Evolutionary conservation across 352 stramenopile species (phyloP).

Genomic region (Globisporangium okanoganense): DNA sequence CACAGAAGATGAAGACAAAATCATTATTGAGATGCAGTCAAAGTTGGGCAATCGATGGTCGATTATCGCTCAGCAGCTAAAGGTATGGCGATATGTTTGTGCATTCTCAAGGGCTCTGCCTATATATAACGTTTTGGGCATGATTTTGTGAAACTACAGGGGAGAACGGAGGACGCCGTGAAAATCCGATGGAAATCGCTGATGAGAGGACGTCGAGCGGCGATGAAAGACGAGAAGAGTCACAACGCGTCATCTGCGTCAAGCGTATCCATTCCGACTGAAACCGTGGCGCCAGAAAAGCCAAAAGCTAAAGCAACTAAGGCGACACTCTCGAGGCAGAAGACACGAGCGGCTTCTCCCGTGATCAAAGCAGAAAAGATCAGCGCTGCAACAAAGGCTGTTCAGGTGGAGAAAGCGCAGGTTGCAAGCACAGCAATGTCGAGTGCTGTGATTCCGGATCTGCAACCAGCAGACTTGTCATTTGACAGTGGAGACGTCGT

Average conservation of each 20-base stretch:
- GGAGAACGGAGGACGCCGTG: constrained; percentile 90
- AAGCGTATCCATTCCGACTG: constrained; percentile 1
- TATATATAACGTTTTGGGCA: background rate
- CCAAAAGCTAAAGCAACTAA: constrained; percentile 32
- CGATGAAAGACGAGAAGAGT: constrained; percentile 64
- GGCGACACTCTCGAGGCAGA: constrained; percentile 35
- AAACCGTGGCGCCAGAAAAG: constrained; percentile 16
- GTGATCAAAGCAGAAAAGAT: constrained; percentile 22
- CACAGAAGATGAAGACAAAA: constrained; percentile 89
- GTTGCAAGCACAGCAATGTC: background rate
- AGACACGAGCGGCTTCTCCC: constrained; percentile 29
- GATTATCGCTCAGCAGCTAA: constrained; percentile 89
- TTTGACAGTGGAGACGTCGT: constrained; percentile 6
- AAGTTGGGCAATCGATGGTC: constrained; percentile 92
- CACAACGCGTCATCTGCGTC: constrained; percentile 1
- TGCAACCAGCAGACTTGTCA: constrained; percentile 14
- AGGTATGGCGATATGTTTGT: constrained; percentile 30
- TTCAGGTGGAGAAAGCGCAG: constrained; percentile 7
- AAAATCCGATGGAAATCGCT: constrained; percentile 94
- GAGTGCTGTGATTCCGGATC: background rate
- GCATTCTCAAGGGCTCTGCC: background rate
- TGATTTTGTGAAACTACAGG: constrained; percentile 24
- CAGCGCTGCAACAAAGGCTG: background rate
- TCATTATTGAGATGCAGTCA: constrained; percentile 92
- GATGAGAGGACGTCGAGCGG: constrained; percentile 70